Conservation (phyloP, 148 eudicot species). For the Talinum fruticosum region DNA sequence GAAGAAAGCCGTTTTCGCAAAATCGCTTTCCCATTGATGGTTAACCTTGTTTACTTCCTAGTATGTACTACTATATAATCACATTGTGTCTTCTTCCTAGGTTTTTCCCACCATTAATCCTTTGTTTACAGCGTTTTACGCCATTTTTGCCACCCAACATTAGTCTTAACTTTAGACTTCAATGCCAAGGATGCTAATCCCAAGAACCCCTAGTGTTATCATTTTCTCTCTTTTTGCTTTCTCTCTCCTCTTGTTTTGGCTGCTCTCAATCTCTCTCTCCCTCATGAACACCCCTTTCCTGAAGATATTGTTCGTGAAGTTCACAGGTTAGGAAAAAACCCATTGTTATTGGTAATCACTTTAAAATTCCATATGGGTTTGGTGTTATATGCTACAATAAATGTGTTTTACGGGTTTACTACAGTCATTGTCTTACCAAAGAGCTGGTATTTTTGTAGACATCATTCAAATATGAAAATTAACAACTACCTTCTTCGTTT, state of each 20-base stretch:
- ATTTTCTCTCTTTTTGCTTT: not conserved
- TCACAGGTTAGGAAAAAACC: constrained; percentile 46
- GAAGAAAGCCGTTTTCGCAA: not conserved
- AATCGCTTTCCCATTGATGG: not conserved
- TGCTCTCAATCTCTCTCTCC: constrained; percentile 48
- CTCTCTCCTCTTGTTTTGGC: not conserved
- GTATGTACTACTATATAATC: constrained; percentile 9
- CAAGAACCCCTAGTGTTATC: constrained; percentile 11
- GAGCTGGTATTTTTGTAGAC: not conserved
- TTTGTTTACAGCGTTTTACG: constrained; percentile 1
- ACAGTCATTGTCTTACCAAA: not conserved
- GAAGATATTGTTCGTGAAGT: constrained; percentile 71
- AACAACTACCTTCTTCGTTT: not conserved
- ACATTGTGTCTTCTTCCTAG: not conserved
- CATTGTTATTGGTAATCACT: not conserved
- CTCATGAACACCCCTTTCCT: constrained; percentile 73
- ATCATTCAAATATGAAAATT: not conserved
- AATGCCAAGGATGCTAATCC: constrained; percentile 8
- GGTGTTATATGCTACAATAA: too few relatives aligned
- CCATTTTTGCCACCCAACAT: not conserved
- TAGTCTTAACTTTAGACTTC: not conserved
- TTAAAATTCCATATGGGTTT: not conserved
- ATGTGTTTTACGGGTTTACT: not conserved
- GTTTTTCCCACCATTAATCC: not conserved
- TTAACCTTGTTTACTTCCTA: not conserved